These are phyloP conservation scores for Carnegiea gigantea DNA, from an alignment of 179 eudicot species.

Conservation along the genomic window DNA sequence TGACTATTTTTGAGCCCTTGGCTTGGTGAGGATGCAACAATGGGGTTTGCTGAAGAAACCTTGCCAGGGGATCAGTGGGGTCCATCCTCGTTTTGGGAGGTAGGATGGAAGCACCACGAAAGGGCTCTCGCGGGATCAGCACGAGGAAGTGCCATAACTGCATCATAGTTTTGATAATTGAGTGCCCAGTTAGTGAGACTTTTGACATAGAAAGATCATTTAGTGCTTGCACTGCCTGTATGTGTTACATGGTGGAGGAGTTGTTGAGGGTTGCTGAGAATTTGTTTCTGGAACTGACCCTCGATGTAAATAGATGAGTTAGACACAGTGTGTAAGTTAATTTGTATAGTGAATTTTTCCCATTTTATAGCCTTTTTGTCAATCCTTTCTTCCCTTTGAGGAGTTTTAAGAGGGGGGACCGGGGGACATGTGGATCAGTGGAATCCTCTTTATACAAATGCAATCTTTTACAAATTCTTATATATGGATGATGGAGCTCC, in stretches of 20 bases:
- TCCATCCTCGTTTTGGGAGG: constrained; percentile 8
- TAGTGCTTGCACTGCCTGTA: constrained; percentile 5
- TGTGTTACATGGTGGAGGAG: constrained; percentile 7
- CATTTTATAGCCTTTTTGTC: constrained; percentile 3
- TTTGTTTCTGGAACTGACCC: constrained; percentile 14
- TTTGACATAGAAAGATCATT: constrained; percentile 8
- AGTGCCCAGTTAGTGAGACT: constrained; percentile 3
- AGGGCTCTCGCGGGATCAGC: constrained; percentile 34
- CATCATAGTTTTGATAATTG: background rate
- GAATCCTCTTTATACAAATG: background rate
- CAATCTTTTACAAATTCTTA: background rate
- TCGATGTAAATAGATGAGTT: constrained; percentile 36
- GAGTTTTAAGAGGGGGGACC: constrained; percentile 12
- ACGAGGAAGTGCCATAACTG: background rate
- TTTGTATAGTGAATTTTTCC: constrained; percentile 24
- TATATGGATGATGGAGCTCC: too few species aligned
- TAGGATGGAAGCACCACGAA: constrained; percentile 25
- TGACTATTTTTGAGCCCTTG: constrained; percentile 24
- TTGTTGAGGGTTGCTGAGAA: background rate
- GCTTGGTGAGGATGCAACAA: constrained; percentile 17
- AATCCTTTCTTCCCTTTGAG: constrained; percentile 11
- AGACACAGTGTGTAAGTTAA: constrained; percentile 30
- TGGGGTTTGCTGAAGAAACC: background rate
- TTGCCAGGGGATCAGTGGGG: constrained; percentile 16
- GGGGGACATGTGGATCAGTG: constrained; percentile 14